These are phyloP conservation scores for Leucosporidium scottii DNA, from an alignment of 768 basidiomycete species.

Conservation along the genomic window DNA sequence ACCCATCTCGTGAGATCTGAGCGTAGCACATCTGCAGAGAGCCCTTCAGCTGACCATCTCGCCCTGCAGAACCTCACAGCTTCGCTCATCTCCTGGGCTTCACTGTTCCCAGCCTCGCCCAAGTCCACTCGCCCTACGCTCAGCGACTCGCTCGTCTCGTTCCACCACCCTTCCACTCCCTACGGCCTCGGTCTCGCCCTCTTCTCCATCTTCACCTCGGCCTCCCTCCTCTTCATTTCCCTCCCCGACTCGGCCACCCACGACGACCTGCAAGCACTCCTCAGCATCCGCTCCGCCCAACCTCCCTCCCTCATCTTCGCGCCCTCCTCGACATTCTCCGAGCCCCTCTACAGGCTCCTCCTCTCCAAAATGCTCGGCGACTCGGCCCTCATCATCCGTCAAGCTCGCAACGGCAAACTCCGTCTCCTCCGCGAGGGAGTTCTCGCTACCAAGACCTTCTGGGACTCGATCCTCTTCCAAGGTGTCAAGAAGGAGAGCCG, in stretches of 20 bases:
- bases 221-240: conserved; percentile 12
- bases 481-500: conserved; percentile 21
- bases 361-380: conserved; percentile 26
- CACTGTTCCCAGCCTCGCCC: conserved; percentile 27
- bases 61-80: conserved; percentile 22
- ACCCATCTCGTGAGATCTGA: conserved; percentile 14
- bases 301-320: conserved; percentile 16
- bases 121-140: conserved; percentile 11
- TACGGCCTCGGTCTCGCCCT: conserved; percentile 32
- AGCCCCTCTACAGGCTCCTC: conserved; percentile 17
- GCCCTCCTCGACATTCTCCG: conserved; percentile 4
- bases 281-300: neutral
- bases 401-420: conserved; percentile 26
- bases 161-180: conserved; percentile 30
- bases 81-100: conserved; percentile 28
- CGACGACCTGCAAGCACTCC: neutral
- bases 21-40: too few relatives aligned
- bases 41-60: neutral
- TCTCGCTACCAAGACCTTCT: conserved; percentile 18
- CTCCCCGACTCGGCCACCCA: neutral
- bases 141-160: conserved; percentile 16
- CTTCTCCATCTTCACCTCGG: conserved; percentile 14
- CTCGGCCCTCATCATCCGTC: conserved; percentile 11
- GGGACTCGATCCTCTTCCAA: conserved; percentile 26
- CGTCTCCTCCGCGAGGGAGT: conserved; percentile 18